Conservation (phyloP, 129 eudicot genomes). For the Ambrosia artemisiifolia region DNA sequence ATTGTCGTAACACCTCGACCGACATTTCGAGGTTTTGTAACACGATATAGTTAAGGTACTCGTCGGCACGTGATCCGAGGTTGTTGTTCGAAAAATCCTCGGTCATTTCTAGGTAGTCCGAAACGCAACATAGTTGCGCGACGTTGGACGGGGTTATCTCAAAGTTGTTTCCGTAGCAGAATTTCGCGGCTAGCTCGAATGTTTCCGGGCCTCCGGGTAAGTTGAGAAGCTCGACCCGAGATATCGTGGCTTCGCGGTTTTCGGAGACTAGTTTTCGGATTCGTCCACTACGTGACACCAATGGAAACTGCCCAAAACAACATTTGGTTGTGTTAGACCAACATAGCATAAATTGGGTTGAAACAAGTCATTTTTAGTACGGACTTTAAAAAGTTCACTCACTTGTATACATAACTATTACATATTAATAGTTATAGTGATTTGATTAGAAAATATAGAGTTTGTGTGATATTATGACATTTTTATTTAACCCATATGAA, state of each 20-base stretch:
- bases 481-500: background rate
- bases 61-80: slow-evolving; percentile 79
- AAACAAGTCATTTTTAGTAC: background rate
- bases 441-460: background rate
- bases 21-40: slow-evolving; percentile 83
- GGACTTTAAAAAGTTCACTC: background rate
- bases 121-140: slow-evolving; percentile 73
- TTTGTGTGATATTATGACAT: background rate
- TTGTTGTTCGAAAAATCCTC: slow-evolving; percentile 77
- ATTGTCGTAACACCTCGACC: slow-evolving; percentile 69
- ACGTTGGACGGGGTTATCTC: slow-evolving; percentile 89
- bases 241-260: slow-evolving; percentile 54
- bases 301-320: slow-evolving; percentile 72
- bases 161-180: slow-evolving; percentile 85
- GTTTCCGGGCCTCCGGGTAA: slow-evolving; percentile 86
- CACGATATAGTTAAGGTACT: slow-evolving; percentile 71
- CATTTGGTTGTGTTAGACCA: background rate
- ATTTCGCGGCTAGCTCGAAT: slow-evolving; percentile 92
- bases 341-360: background rate
- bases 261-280: slow-evolving; percentile 79
- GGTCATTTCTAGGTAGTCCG: slow-evolving; percentile 90
- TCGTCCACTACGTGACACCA: slow-evolving; percentile 86
- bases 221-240: slow-evolving; percentile 66
- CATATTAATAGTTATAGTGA: too few species aligned
- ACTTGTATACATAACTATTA: too few species aligned